Evolutionary conservation across 805 yeast species (phyloP), one percentile per base, ranked within the genome.

Genomic region (Soucietia sequanensis): DNA sequence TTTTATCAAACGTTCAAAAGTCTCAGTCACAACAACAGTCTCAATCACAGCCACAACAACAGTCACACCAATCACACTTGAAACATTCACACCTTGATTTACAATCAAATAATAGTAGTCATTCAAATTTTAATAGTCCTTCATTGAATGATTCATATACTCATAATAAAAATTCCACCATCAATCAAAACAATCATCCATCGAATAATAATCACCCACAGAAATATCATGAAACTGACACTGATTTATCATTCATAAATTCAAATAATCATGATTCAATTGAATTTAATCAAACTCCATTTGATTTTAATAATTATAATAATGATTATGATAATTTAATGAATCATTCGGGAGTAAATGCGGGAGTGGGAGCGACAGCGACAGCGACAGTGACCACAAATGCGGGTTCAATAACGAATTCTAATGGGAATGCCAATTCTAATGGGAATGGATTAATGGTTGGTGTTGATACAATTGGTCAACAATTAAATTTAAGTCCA

Each of bases 1-100:
- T 53, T 27, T 45, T 53, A 16, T 41, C 40, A 9, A 36, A 47
- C 8, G 41, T 44, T 3, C 54, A 50, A 27, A 38, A 43, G 10
- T 41, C 46, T n/a, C n/a, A n/a, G 6, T 26, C 30, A 15, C 30
- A 10, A 32, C 27, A 37, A 29, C 17, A 15, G 13, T 16, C n/a
- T 16, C 14, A 21, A 27, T 12, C 19, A 9, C 24, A 32, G 23
- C 16, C 25, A 19, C 18, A 27, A 27, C 21, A 27, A 15, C 19
- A 19, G 12, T 9, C 14, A 24, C 27, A 24, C 27, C 27, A 14
- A 27, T 19, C 11, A 13, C 8, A 13, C 12, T 8, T 12, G 16
- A 7, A 19, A 27, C 21, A n/a, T n/a, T n/a, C n/a, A n/a, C n/a
- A n/a, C n/a, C n/a, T n/a, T n/a, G n/a, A n/a, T n/a, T n/a, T n/a